phyloP scores from a whole-genome alignment of 495 filamentous ascomycete genomes.

The Xylaria acuta region DNA sequence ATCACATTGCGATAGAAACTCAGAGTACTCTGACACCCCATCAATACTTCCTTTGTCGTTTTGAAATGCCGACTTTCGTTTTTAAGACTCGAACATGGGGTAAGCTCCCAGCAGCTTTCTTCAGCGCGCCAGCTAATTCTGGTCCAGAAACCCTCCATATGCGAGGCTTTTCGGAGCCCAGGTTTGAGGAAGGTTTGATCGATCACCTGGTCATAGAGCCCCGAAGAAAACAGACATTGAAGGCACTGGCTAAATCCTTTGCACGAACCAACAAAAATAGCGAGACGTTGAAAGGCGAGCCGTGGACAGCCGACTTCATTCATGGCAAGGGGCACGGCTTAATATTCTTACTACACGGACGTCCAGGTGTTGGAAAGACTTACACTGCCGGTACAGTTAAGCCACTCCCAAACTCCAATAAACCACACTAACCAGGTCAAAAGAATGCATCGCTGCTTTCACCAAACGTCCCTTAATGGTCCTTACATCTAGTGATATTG shows the following conservation, averaged over 20 bases:
- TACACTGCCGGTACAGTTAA: constrained; percentile 46
- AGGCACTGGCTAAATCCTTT: not conserved
- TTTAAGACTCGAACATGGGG: constrained; percentile 31
- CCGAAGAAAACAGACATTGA: not conserved
- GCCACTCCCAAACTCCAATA: not conserved
- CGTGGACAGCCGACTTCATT: constrained; percentile 45
- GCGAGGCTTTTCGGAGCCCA: not conserved
- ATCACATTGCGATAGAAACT: not conserved
- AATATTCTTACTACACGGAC: constrained; percentile 60
- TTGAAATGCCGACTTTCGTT: constrained; percentile 22
- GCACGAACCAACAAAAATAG: not conserved
- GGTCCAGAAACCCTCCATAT: not conserved
- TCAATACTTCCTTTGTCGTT: constrained; percentile 27
- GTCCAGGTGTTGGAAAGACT: constrained; percentile 59
- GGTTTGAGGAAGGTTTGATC: not conserved
- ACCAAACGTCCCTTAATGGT: constrained; percentile 1
- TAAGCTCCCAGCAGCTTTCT: not conserved
- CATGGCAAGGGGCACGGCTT: constrained; percentile 56
- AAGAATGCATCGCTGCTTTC: constrained; percentile 28
- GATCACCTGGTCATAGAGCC: not conserved
- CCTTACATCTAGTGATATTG: constrained; percentile 34
- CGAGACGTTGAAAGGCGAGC: not conserved
- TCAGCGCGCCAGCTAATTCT: not conserved
- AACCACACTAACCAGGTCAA: constrained; percentile 28
- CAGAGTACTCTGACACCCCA: not conserved